Percentiles rank a stretch among this genome's conserved stretches.
Evolutionary conservation across 352 stramenopile species (phyloP).

Genomic region (Phytophthora megakarya): DNA sequence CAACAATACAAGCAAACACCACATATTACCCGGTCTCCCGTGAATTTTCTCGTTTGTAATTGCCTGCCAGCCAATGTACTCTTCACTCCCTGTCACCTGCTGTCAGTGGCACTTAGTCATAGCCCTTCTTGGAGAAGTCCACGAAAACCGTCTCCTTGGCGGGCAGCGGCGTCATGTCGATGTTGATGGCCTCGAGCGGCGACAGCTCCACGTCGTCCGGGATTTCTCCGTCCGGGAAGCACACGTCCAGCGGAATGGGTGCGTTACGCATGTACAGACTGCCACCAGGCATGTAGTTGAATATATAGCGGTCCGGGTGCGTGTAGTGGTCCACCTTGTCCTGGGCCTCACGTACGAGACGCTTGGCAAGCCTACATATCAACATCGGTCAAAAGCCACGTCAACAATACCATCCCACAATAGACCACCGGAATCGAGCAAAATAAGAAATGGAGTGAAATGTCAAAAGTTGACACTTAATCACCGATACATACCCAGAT

Average conservation of each 20-base stretch:
- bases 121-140: slow-evolving; percentile 88
- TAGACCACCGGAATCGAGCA: slow-evolving; percentile 42
- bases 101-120: slow-evolving; percentile 59
- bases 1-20: slow-evolving; percentile 11
- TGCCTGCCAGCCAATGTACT: slow-evolving; percentile 17
- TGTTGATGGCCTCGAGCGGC: slow-evolving; percentile 85
- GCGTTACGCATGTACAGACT: slow-evolving; percentile 99
- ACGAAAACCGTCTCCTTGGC: slow-evolving; percentile 80
- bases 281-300: slow-evolving; percentile 98
- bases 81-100: not conserved
- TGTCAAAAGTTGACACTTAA: slow-evolving; percentile 1
- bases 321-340: slow-evolving; percentile 93
- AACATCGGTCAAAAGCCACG: slow-evolving; percentile 10
- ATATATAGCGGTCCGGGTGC: slow-evolving; percentile 97
- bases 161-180: slow-evolving; percentile 85
- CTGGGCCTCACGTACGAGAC: slow-evolving; percentile 91
- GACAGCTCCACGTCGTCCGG: slow-evolving; percentile 88
- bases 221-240: slow-evolving; percentile 87
- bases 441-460: not conserved
- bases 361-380: slow-evolving; percentile 64
- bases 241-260: slow-evolving; percentile 93
- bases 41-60: slow-evolving; percentile 33
- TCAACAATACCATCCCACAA: not conserved
- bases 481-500: slow-evolving; percentile 48
- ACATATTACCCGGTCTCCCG: slow-evolving; percentile 30